Percentiles rank a stretch among this genome's conserved stretches.
phyloP scores from a whole-genome alignment of 768 basidiomycete genomes.

The Boletus subcaerulescens region DNA sequence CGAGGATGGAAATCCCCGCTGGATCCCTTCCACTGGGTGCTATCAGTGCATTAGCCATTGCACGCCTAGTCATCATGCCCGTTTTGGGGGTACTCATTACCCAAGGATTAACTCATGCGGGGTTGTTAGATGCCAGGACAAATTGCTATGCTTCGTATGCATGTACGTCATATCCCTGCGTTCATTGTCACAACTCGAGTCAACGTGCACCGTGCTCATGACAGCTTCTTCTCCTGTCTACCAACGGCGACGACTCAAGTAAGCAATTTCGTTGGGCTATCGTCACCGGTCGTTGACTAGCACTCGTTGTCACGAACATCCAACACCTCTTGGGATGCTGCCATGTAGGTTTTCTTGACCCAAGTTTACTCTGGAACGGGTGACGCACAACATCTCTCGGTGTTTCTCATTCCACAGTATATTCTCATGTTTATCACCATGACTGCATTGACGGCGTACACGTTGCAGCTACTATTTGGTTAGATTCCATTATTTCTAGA shows the following conservation, averaged over 20 bases:
- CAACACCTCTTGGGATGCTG: neutral
- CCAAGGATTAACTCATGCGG: conserved; percentile 37
- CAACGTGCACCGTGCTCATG: neutral
- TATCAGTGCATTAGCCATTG: conserved; percentile 49
- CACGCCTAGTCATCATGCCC: conserved; percentile 55
- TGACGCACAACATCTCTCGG: conserved; percentile 54
- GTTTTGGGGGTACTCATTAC: conserved; percentile 59
- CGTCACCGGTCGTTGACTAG: neutral
- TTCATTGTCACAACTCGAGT: neutral
- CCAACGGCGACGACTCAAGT: conserved; percentile 63
- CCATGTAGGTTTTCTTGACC: conserved; percentile 52
- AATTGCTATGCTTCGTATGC: conserved; percentile 65
- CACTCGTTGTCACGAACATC: neutral
- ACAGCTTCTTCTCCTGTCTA: conserved; percentile 58
- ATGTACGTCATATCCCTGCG: conserved; percentile 44
- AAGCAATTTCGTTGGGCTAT: neutral
- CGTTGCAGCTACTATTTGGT: conserved; percentile 36
- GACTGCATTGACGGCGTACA: conserved; percentile 37
- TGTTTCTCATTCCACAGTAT: conserved; percentile 62
- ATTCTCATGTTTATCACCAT: conserved; percentile 39
- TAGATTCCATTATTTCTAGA: no score
- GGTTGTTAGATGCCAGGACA: conserved; percentile 51
- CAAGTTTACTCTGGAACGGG: conserved; percentile 69
- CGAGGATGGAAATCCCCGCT: conserved; percentile 50
- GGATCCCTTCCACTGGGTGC: conserved; percentile 48